These are phyloP conservation scores for Mollisiaceae sp. DNA, from an alignment of 2,329 filamentous ascomycete genomes.

Conservation along the genomic window DNA sequence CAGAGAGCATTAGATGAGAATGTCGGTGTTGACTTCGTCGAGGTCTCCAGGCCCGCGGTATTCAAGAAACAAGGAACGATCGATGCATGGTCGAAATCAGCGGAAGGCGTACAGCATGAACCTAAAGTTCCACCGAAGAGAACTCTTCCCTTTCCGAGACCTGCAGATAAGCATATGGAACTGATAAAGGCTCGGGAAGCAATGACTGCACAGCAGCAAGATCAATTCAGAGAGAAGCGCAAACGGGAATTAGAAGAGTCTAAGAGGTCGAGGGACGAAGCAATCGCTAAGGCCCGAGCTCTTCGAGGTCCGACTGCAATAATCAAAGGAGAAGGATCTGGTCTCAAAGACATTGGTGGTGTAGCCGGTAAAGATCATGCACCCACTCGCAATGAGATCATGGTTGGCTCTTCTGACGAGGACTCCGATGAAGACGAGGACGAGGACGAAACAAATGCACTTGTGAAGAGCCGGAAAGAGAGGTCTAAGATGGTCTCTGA, in stretches of 20 bases:
- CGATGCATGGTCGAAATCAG: slow-evolving; percentile 66
- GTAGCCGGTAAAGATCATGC: slow-evolving; percentile 80
- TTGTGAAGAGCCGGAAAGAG: slow-evolving; percentile 53
- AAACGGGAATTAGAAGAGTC: slow-evolving; percentile 77
- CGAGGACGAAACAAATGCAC: slow-evolving; percentile 55
- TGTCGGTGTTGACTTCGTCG: slow-evolving; percentile 55
- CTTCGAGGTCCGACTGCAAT: slow-evolving; percentile 56
- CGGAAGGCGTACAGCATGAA: slow-evolving; percentile 43
- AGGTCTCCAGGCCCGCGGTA: slow-evolving; percentile 52
- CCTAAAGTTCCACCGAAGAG: slow-evolving; percentile 31
- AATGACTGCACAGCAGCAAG: slow-evolving; percentile 10
- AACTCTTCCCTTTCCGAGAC: slow-evolving; percentile 21
- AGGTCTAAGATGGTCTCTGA: slow-evolving; percentile 43
- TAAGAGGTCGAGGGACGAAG: slow-evolving; percentile 72
- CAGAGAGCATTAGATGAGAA: slow-evolving; percentile 65
- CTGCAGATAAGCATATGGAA: slow-evolving; percentile 40
- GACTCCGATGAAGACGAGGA: slow-evolving; percentile 78
- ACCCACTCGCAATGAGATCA: slow-evolving; percentile 79
- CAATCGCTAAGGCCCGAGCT: slow-evolving; percentile 72
- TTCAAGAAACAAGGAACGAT: slow-evolving; percentile 63
- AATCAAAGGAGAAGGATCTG: slow-evolving; percentile 79
- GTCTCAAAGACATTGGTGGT: slow-evolving; percentile 72
- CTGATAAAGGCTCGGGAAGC: slow-evolving; percentile 31
- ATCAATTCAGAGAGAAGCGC: slow-evolving; percentile 71
- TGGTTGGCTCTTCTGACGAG: slow-evolving; percentile 78